Conservation (phyloP, 2,329 filamentous ascomycete species). For the Fusarium stilboides region DNA sequence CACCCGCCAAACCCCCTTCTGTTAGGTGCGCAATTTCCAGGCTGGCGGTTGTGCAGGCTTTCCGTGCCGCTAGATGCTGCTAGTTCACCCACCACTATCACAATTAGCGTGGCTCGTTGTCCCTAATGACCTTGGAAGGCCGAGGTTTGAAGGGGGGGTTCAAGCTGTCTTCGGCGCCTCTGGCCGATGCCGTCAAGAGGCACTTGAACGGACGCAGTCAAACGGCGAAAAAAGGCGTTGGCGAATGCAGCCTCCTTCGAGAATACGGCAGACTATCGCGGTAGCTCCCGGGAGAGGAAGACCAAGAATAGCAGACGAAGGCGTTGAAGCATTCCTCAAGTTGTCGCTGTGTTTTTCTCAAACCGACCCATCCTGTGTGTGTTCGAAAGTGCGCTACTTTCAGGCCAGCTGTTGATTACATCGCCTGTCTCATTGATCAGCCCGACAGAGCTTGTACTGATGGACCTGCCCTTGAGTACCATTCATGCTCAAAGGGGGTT, state of each 20-base stretch:
- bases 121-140: constrained; percentile 27
- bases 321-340: constrained; percentile 32
- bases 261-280: constrained; percentile 24
- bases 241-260: constrained; percentile 23
- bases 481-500: constrained; percentile 24
- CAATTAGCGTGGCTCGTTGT: constrained; percentile 30
- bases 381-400: constrained; percentile 37
- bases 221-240: constrained; percentile 18
- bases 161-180: constrained; percentile 30
- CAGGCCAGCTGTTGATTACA: constrained; percentile 23
- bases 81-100: constrained; percentile 30
- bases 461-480: constrained; percentile 32
- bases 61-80: constrained; percentile 20
- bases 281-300: constrained; percentile 12
- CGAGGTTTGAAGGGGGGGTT: constrained; percentile 19
- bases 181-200: constrained; percentile 33
- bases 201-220: constrained; percentile 29
- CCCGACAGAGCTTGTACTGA: constrained; percentile 29
- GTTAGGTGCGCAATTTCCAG: constrained; percentile 47
- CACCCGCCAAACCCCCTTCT: constrained; percentile 33
- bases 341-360: constrained; percentile 15
- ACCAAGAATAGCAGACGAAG: constrained; percentile 13
- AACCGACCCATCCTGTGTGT: constrained; percentile 37
- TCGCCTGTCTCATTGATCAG: constrained; percentile 1
- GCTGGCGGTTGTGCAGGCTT: constrained; percentile 28